Base-by-base conservation (phyloP, 257 asterid species). In the Solanum habrochaites region DNA sequence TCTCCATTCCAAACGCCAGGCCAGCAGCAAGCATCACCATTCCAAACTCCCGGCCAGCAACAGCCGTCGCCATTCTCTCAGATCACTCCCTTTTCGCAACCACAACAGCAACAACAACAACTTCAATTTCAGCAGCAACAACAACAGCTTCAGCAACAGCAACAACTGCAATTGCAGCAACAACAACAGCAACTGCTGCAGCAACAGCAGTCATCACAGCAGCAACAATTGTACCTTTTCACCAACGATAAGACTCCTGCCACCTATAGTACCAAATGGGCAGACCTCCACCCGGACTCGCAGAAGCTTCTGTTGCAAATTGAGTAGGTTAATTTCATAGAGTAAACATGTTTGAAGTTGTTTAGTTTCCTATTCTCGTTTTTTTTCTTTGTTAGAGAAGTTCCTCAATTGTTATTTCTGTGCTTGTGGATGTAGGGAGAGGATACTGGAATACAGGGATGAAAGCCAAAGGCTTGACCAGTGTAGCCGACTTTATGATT, bases 201-300 rank as follows among this genome's bases (percentile, higher is more conserved):
- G 43, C 91, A 86, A 9, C 90, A 74, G 2, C 94, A 75, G 70
- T 72, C 56, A 18, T 56, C 64, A 18, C 64, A 56, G 11, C 94
- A 89, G 67, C 91, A 90, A n/a, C 98, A 94, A 88, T 90, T 94
- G 47, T 95, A 89, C 92, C 93, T 95, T 32, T 90, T 94, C 35
- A 95, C 98, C 8, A 94, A 90, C 72, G 98, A 95, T 47, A 97
- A 93, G 90, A 91, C 95, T 83, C 98, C 98, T 60, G 99, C 98
- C 39, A 92, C 93, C 89, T 97, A 97, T 56, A 88, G 96, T 85
- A 93, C 98, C 86, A 97, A 95, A 92, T 97, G 99, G 99, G 94
- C 96, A 1, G 99, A 97, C 89, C 96, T 97, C 62, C 99, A 97
- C 86, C 98, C 99, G 2, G 99, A 96, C 89, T 97, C 99, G 20